Conservation (phyloP, 176 grass and related monocot genomes). For the Triticum turgidum region DNA sequence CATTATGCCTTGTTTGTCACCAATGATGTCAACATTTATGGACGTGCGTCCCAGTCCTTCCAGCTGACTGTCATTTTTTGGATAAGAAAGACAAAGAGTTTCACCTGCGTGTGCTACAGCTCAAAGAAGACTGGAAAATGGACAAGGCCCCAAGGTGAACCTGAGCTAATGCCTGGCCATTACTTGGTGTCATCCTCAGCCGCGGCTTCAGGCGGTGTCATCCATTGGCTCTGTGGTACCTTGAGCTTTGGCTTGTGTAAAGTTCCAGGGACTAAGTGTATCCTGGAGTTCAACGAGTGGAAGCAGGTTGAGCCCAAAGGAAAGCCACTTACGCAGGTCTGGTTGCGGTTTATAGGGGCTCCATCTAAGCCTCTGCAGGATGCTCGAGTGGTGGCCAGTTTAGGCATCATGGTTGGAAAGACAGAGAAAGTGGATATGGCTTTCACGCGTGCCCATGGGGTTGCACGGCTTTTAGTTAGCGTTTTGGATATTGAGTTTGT, state of each 20-base stretch:
- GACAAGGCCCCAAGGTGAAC: neutral
- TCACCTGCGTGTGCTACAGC: neutral
- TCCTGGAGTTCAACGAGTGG: no score
- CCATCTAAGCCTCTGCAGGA: no score
- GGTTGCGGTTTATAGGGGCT: no score
- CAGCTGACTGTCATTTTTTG: slow-evolving; percentile 16
- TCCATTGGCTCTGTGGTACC: slow-evolving; percentile 24
- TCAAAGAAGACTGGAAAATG: slow-evolving; percentile 7
- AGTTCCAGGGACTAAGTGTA: no score
- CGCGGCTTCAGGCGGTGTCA: slow-evolving; percentile 9
- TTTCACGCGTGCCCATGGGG: no score
- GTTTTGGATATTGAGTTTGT: no score
- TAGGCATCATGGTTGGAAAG: no score
- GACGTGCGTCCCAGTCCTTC: neutral
- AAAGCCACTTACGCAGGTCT: no score
- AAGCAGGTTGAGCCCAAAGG: no score
- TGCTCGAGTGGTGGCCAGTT: no score
- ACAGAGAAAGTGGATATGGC: no score
- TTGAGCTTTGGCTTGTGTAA: neutral
- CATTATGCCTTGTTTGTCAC: slow-evolving; percentile 25
- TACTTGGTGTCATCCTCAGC: slow-evolving; percentile 15
- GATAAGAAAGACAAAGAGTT: neutral
- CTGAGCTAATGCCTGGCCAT: slow-evolving; percentile 16
- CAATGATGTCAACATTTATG: neutral
- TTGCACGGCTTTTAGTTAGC: no score